Conservation (phyloP, 2,329 filamentous ascomycete genomes). For the Aspergillus vadensis region DNA sequence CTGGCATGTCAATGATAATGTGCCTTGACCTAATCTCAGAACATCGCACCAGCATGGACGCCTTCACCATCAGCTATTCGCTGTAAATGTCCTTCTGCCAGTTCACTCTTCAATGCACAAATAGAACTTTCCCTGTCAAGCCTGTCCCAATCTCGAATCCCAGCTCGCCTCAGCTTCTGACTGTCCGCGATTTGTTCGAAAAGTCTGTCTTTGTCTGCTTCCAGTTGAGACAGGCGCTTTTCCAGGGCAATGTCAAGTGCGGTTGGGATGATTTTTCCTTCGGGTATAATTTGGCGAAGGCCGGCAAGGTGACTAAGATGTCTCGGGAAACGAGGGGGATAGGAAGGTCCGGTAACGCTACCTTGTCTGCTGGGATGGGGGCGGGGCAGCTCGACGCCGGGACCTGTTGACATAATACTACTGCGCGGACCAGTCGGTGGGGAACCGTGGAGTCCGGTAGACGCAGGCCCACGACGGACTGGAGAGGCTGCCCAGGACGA, state of each 20-base stretch:
- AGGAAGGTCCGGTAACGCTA: conserved; percentile 38
- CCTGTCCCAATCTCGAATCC: conserved; percentile 51
- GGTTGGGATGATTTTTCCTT: conserved; percentile 44
- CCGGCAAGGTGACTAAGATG: conserved; percentile 44
- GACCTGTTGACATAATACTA: conserved; percentile 30
- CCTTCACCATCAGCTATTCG: conserved; percentile 49
- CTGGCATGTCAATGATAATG: not conserved
- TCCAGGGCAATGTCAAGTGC: conserved; percentile 43
- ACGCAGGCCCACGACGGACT: conserved; percentile 37
- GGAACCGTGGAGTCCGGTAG: conserved; percentile 31
- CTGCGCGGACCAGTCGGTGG: conserved; percentile 44
- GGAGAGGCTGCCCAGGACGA: conserved; percentile 35
- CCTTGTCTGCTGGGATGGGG: conserved; percentile 40
- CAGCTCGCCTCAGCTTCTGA: conserved; percentile 45
- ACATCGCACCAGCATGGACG: conserved; percentile 42
- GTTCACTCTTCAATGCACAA: conserved; percentile 49
- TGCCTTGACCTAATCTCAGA: conserved; percentile 28
- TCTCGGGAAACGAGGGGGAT: conserved; percentile 41
- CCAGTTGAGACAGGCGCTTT: conserved; percentile 49
- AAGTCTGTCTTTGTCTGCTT: conserved; percentile 48
- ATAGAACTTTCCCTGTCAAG: conserved; percentile 51
- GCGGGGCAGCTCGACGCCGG: conserved; percentile 36
- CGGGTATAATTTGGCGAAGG: conserved; percentile 43
- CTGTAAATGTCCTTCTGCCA: conserved; percentile 52
- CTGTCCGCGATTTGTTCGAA: conserved; percentile 48